Evolutionary conservation across 1,284 basidiomycete species (phyloP), one percentile per base, ranked within the genome.

Genomic region (Malassezia arunalokei): DNA sequence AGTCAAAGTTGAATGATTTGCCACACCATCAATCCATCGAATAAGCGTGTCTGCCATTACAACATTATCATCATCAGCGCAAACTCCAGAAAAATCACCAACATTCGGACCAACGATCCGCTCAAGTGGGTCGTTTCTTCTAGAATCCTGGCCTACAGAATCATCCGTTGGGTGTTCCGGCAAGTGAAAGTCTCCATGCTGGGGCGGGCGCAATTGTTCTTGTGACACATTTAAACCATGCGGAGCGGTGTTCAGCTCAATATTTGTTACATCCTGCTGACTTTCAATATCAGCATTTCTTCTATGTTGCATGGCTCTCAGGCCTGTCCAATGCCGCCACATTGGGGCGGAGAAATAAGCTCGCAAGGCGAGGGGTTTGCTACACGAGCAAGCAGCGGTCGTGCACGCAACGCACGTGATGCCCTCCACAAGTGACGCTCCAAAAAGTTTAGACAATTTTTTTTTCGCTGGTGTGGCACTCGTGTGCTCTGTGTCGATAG

Each of bases 61-160:
- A 17, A 30, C 28, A 17, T 32, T 12, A 4, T 28, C 29, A 8
- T 14, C 37, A 9, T 39, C 7, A 7, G 46, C 29, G 3, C 12
- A 29, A 30, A 38, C 28, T 29, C 12, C 32, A 6, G 30, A 20
- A 40, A 47, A 47, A 8, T 47, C 52, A 30, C 52, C 44, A 8
- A 54, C 42, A 20, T 54, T 40, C 6, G 52, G 52, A 1, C 52
- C 52, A 8, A 49, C 29, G 11, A 54, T 24, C 4, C 39, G 47
- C 17, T 42, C 17, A 14, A 41, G 46, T 31, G 28, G 12, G 12
- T 47, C 30, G n/a, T 37, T n/a, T 12, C 35, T 14, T n/a, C 4
- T 14, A 4, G 14, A 11, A 14, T 35, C 15, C 15, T 11, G 11
- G 33, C 15, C 15, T 12, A 15, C 5, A 12, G 33, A 11, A 3